Conservation (phyloP, 805 yeast species). For the Pachysolen tannophilus region DNA sequence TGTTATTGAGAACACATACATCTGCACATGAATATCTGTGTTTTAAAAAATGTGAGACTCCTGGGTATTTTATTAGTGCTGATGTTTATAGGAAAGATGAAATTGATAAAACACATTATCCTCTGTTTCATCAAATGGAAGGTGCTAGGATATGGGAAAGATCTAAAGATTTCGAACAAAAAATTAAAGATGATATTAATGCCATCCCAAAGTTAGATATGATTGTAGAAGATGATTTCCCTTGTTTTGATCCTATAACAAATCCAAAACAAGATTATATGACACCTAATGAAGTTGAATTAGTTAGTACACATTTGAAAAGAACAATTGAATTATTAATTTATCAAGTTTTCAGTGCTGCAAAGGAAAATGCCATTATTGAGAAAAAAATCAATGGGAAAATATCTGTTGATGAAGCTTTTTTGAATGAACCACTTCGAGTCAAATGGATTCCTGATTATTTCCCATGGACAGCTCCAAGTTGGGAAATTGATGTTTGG, state of each 20-base stretch:
- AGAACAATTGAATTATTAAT: conserved; percentile 80
- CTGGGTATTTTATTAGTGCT: conserved; percentile 89
- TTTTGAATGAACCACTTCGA: conserved; percentile 64
- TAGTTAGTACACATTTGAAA: conserved; percentile 73
- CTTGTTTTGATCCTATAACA: conserved; percentile 37
- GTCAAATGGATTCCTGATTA: conserved; percentile 93
- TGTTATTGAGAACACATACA: conserved; percentile 84
- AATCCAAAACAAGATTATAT: conserved; percentile 82
- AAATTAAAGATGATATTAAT: conserved; percentile 48
- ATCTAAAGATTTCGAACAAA: conserved; percentile 27
- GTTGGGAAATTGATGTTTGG: conserved; percentile 98
- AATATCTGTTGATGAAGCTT: conserved; percentile 41
- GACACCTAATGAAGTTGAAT: conserved; percentile 58
- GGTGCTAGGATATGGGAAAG: conserved; percentile 86
- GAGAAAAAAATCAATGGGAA: too few species aligned
- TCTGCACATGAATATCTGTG: conserved; percentile 95
- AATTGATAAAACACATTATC: conserved; percentile 92
- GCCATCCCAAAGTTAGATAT: conserved; percentile 60
- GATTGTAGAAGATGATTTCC: conserved; percentile 68
- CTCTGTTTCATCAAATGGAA: conserved; percentile 97
- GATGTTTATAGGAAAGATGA: conserved; percentile 96
- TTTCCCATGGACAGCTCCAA: conserved; percentile 98
- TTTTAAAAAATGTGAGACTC: conserved; percentile 54
- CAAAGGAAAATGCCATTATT: conserved; percentile 49
- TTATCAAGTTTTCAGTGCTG: conserved; percentile 71